Percentiles rank a stretch among this genome's conserved stretches.
Evolutionary conservation across 192 early-diverging fungal species (phyloP).

Genomic region (Lobosporangium transversale): DNA sequence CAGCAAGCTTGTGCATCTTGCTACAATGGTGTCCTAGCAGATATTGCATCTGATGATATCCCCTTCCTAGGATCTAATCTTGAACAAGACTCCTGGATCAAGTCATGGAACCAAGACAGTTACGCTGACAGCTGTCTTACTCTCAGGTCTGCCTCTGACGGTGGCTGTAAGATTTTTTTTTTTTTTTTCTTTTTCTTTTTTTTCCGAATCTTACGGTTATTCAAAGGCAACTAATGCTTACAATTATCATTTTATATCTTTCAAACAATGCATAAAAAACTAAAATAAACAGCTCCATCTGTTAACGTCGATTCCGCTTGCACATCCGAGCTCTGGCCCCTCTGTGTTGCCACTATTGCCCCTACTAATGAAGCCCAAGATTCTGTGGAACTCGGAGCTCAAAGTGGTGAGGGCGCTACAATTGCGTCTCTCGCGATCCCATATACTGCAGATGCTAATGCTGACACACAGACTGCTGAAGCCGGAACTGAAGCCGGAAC

Average conservation of each 20-base stretch:
- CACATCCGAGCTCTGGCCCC: constrained; percentile 16
- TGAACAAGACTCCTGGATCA: constrained; percentile 34
- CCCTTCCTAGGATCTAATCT: constrained; percentile 17
- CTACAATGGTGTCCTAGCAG: constrained; percentile 23
- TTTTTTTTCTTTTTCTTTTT: too few species aligned
- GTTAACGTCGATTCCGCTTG: constrained; percentile 22
- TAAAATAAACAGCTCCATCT: constrained; percentile 1
- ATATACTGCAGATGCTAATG: background rate
- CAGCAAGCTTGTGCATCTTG: constrained; percentile 41
- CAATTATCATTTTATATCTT: too few species aligned
- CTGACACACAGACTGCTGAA: too few species aligned
- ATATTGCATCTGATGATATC: constrained; percentile 11
- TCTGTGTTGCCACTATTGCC: constrained; percentile 18
- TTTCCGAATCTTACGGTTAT: too few species aligned
- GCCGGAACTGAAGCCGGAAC: background rate
- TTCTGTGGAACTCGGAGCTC: background rate
- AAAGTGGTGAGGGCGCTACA: background rate
- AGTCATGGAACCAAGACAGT: constrained; percentile 36
- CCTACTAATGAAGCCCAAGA: background rate
- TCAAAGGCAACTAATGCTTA: too few species aligned
- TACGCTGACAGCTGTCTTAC: constrained; percentile 36
- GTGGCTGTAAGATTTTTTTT: constrained; percentile 15
- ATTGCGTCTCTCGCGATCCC: constrained; percentile 8
- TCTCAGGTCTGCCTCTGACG: constrained; percentile 5
- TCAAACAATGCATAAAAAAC: background rate